Evolutionary conservation across 192 early-diverging fungal species (phyloP).

Genomic region (Phycomyces blakesleeanus): DNA sequence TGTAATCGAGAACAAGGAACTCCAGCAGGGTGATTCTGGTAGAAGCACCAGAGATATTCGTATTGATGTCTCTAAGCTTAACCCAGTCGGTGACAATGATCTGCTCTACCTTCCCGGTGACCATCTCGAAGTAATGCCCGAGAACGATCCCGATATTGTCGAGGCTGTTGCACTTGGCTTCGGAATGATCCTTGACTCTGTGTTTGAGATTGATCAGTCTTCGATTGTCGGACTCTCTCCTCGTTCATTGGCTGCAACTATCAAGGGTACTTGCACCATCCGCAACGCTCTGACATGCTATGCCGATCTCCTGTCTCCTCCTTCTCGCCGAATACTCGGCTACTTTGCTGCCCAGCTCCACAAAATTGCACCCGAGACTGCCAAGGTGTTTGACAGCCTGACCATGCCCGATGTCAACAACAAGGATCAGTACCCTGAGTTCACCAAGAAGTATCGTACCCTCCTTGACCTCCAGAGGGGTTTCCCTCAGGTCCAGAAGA

Average conservation of each 20-base stretch:
- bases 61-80: constrained; percentile 20
- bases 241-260: constrained; percentile 42
- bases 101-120: constrained; percentile 44
- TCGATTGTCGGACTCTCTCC: constrained; percentile 22
- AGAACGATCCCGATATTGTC: constrained; percentile 37
- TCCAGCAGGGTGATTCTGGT: constrained; percentile 34
- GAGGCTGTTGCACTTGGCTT: constrained; percentile 39
- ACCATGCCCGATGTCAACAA: constrained; percentile 32
- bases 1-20: constrained; percentile 32
- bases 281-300: constrained; percentile 44
- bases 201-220: constrained; percentile 41
- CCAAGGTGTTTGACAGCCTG: constrained; percentile 22
- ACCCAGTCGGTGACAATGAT: constrained; percentile 16
- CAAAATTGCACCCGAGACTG: constrained; percentile 34
- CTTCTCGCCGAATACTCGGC: constrained; percentile 32
- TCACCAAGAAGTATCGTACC: constrained; percentile 24
- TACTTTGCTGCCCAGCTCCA: constrained; percentile 34
- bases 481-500: constrained; percentile 27
- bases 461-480: constrained; percentile 24
- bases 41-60: constrained; percentile 43
- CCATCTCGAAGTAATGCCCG: constrained; percentile 48
- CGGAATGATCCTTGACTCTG: constrained; percentile 45
- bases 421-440: constrained; percentile 28
- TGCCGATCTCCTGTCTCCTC: constrained; percentile 45
- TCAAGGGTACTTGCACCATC: constrained; percentile 44